A percentile compares a stretch with the other conserved stretches of the same genome.
These are phyloP conservation scores for Pseudotsuga menziesii DNA, from an alignment of 75 land plant species.

Conservation along the genomic window DNA sequence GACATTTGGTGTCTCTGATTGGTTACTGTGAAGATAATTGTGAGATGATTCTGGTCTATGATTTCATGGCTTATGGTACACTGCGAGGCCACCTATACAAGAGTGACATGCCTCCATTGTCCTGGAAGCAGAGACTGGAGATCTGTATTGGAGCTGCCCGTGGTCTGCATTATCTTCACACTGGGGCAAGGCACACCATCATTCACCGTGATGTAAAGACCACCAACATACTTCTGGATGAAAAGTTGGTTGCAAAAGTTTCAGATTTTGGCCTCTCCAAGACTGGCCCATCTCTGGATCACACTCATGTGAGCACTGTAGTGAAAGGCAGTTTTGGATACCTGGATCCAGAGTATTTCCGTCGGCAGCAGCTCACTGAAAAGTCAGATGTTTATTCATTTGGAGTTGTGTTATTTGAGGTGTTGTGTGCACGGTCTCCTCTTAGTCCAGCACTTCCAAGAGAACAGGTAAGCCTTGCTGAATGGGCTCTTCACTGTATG, in stretches of 20 bases:
- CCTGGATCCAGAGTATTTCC: conserved; percentile 38
- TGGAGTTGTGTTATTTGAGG: conserved; percentile 27
- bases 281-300: conserved; percentile 18
- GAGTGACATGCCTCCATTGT: background rate
- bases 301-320: conserved; percentile 29
- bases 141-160: conserved; percentile 31
- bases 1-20: conserved; percentile 21
- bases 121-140: conserved; percentile 28
- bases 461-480: conserved; percentile 24
- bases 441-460: conserved; percentile 13
- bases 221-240: conserved; percentile 30
- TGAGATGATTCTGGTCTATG: conserved; percentile 20
- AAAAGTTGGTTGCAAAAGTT: conserved; percentile 25
- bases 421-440: conserved; percentile 21
- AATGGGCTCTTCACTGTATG: conserved; percentile 24
- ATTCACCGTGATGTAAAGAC: conserved; percentile 30
- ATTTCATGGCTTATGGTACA: conserved; percentile 16
- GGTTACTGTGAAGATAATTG: conserved; percentile 16
- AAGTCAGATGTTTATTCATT: conserved; percentile 29
- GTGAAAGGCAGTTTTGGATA: conserved; percentile 29
- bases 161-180: conserved; percentile 30
- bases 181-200: conserved; percentile 15
- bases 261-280: conserved; percentile 33
- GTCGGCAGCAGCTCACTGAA: conserved; percentile 15
- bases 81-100: conserved; percentile 10